Evolutionary conservation across 495 filamentous ascomycete genomes (phyloP).

Genomic region (Aspergillus sclerotioniger): DNA sequence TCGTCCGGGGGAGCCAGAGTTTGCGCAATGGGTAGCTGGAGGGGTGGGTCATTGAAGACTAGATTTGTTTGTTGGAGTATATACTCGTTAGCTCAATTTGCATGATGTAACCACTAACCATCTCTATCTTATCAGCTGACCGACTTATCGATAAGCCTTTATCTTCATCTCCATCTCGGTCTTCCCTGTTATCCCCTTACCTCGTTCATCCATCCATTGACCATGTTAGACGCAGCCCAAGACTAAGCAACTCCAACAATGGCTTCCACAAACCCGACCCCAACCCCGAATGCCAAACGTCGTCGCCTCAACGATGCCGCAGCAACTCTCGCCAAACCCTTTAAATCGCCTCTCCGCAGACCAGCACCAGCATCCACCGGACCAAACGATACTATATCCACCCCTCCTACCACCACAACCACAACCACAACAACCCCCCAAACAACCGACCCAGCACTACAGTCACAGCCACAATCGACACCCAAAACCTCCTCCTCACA

Average conservation of each 20-base stretch:
- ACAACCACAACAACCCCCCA: neutral
- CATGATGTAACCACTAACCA: too few relatives aligned
- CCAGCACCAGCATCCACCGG: constrained; percentile 7
- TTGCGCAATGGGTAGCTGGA: constrained; percentile 71
- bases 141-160: constrained; percentile 24
- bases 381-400: neutral
- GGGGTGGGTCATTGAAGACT: constrained; percentile 66
- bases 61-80: constrained; percentile 11
- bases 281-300: constrained; percentile 43
- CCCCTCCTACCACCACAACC: neutral
- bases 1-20: constrained; percentile 67
- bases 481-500: neutral
- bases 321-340: constrained; percentile 59
- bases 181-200: neutral
- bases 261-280: constrained; percentile 19
- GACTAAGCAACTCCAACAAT: neutral
- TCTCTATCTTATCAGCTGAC: constrained; percentile 4
- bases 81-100: neutral
- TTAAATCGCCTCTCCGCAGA: constrained; percentile 62
- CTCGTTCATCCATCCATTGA: neutral
- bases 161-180: constrained; percentile 1
- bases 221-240: neutral
- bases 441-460: neutral
- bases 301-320: constrained; percentile 53
- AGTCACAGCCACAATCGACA: neutral